Evolutionary conservation across 768 basidiomycete species (phyloP), one percentile per base, ranked within the genome.

Genomic region (Lentinula guzmanii): DNA sequence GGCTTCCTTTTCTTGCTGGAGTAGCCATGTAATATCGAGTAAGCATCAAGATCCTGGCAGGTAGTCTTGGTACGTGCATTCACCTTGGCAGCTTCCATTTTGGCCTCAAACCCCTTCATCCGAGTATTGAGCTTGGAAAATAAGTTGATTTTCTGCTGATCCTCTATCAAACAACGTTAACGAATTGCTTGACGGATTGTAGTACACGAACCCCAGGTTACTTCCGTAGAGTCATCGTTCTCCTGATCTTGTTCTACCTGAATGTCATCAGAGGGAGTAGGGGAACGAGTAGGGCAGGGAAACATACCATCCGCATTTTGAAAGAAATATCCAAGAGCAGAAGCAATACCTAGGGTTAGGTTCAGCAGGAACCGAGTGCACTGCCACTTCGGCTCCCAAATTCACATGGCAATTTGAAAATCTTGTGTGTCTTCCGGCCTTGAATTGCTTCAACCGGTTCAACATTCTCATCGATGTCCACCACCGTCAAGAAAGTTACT

Each of bases 51-150:
- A 41, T 42, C 18, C 34, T 10, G 48, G 50, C 18, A 18, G 16
- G 13, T 39, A 37, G 51, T 42, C 41, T 10, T 33, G 45, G 2
- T 18, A 56, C 24, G 43, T 35, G 53, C 28, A 68, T 74, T 16
- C 37, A 93, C 95, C 82, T 91, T 91, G 67, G 94, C 81, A 28
- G 74, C 75, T 59, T 86, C 80, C 34, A 95, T 79, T 58, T 84
- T 86, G 63, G 88, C 91, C 66, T 91, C 86, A 41, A 93, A 79
- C 31, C 80, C 78, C 6, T 85, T 81, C 61, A 91, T 73, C 52
- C 94, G 85, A 7, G 86, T 87, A 67, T 96, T 97, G 42, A 95
- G 79, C 71, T 93, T 95, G 0, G 94, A 96, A 71, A 98, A 97
- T 0, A 85, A 80, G 75, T 89, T 96, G 75, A 98, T 98, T 33